Evolutionary conservation across 2,329 filamentous ascomycete species (phyloP), one percentile per base, ranked within the genome.

Genomic region (Orbilia ellipsospora): DNA sequence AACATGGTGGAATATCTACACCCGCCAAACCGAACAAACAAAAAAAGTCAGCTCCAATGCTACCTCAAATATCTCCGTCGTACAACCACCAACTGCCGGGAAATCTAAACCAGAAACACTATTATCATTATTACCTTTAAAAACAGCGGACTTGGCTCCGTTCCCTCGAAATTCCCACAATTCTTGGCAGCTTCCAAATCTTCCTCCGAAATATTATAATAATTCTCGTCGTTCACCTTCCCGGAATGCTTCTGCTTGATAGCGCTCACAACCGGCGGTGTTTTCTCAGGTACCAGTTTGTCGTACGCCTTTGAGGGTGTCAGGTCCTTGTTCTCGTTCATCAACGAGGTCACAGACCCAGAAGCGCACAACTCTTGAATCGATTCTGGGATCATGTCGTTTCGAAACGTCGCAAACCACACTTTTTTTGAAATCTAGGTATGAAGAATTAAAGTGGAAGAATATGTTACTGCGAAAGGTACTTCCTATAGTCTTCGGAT

Each of bases 161-260:
- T 85, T 0, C 85, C 80, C 0, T 90, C 90, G 87, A 90, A 94
- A 62, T 87, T 88, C 1, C 91, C 91, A 80, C 90, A 92, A 66
- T 84, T 80, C 6, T 83, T 82, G 0, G 89, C 89, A 52, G 83
- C 84, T 45, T 87, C 81, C 26, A 91, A 80, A 31, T 86, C 85
- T 56, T 86, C 83, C 1, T 81, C 67, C 13, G 51, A 54, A 40
- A 78, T 68, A 57, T 74, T 36, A 5, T 23, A 26, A 16, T 74
- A 74, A 2, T 44, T 45, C 12, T 44, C 63, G 16, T 67, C 63
- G 50, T 54, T 52, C 23, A 20, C 57, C 45, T 74, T 74, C 48
- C 54, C 69, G 4, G 69, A 66, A 23, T 48, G 69, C 31, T 74
- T 74, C n/a, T 74, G 69, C 26, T 23, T 55, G 12, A 74, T 36